Evolutionary conservation across 2,329 filamentous ascomycete genomes (phyloP).

Genomic region (Periconia digitata): DNA sequence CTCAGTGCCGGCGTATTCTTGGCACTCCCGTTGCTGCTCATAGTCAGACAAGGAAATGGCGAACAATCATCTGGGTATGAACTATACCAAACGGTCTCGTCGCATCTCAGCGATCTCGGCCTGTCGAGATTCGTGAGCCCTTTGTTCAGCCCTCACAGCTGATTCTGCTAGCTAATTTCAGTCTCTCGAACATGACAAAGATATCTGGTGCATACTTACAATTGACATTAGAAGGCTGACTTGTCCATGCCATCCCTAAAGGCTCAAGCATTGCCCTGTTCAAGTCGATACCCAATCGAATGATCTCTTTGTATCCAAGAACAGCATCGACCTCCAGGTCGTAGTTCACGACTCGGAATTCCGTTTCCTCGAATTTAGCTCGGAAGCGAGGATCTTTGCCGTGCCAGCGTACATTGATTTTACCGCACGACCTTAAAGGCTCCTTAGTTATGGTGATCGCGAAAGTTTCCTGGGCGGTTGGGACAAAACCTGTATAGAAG

Average conservation of each 20-base stretch:
- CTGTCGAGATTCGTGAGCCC: background rate
- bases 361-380: background rate
- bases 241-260: background rate
- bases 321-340: background rate
- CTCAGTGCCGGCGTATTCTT: background rate
- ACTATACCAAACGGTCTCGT: background rate
- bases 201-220: background rate
- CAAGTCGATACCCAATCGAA: background rate
- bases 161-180: background rate
- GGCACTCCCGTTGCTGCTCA: background rate
- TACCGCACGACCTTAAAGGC: background rate
- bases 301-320: background rate
- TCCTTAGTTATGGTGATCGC: background rate
- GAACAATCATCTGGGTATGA: background rate
- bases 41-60: background rate
- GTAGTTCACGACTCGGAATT: background rate
- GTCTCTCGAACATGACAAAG: background rate
- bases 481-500: background rate
- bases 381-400: background rate
- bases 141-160: background rate
- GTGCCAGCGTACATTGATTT: background rate
- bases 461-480: background rate
- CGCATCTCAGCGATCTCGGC: background rate
- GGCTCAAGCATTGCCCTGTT: background rate
- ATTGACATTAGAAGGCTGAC: background rate